A percentile compares a stretch with the other conserved stretches of the same genome.
These are phyloP conservation scores for Sergeia podlipaevii DNA, from an alignment of 208 protist species.

Conservation along the genomic window DNA sequence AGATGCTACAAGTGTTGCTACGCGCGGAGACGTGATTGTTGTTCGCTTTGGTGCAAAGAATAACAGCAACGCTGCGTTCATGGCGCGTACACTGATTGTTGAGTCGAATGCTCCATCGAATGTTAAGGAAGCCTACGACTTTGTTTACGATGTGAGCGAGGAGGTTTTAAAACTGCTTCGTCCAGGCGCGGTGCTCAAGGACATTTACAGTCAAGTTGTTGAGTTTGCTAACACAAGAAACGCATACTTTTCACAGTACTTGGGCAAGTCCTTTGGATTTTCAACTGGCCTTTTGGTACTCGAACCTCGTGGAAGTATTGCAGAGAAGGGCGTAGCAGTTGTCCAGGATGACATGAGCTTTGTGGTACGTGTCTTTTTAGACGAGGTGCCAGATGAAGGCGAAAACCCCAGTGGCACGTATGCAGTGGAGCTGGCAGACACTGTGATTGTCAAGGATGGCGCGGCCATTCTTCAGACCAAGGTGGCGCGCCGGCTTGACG, in stretches of 20 bases:
- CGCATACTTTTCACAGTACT: conserved; percentile 31
- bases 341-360: conserved; percentile 81
- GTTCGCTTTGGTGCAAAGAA: conserved; percentile 81
- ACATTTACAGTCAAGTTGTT: conserved; percentile 54
- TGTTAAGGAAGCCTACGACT: conserved; percentile 71
- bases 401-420: conserved; percentile 22
- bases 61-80: conserved; percentile 69
- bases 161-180: conserved; percentile 58
- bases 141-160: conserved; percentile 70
- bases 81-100: conserved; percentile 78
- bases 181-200: conserved; percentile 44
- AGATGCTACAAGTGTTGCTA: neutral
- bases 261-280: conserved; percentile 71
- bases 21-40: conserved; percentile 66
- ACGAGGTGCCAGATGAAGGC: conserved; percentile 35
- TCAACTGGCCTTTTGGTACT: conserved; percentile 82
- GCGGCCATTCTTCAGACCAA: conserved; percentile 74
- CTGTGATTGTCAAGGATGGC: conserved; percentile 57
- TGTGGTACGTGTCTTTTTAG: conserved; percentile 72
- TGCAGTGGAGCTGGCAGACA: conserved; percentile 79
- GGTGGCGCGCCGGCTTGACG: conserved; percentile 51
- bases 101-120: conserved; percentile 48
- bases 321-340: conserved; percentile 58
- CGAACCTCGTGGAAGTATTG: conserved; percentile 75
- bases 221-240: conserved; percentile 42